phyloP scores from a whole-genome alignment of 257 asterid species.

The Solanum medicagineum region DNA sequence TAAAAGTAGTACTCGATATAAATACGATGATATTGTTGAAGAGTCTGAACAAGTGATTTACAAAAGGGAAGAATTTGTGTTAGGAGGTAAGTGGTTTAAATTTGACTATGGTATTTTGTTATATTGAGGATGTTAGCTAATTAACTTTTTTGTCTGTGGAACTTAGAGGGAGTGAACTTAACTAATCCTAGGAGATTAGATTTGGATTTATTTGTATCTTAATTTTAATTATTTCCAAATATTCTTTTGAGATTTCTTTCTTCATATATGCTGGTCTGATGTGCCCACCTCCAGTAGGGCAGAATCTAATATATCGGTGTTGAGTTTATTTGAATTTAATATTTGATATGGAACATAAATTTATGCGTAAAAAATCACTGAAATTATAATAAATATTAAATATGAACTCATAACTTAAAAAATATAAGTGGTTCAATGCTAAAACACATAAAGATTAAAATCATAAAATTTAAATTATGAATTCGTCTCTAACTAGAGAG shows the following conservation, averaged over 20 bases:
- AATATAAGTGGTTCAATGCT: no score
- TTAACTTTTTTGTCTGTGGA: neutral
- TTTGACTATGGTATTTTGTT: neutral
- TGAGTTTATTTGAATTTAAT: no score
- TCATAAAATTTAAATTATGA: no score
- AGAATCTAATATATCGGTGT: no score
- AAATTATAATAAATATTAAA: no score
- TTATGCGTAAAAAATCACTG: no score
- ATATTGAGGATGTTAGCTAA: neutral
- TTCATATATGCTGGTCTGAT: neutral
- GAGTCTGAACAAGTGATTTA: neutral
- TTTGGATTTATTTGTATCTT: neutral
- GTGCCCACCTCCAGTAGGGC: neutral
- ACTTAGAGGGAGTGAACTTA: neutral
- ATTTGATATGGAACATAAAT: no score
- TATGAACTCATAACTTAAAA: no score
- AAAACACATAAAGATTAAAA: no score
- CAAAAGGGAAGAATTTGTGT: neutral
- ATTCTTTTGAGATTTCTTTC: neutral
- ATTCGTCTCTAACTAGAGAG: no score
- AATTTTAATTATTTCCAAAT: neutral
- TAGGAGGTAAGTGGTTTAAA: neutral
- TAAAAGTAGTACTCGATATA: neutral
- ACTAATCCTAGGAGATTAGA: neutral
- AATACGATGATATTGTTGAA: fast-evolving